These are phyloP conservation scores for Globomyces sp. DNA, from an alignment of 371 early-diverging fungal species.

Conservation along the genomic window DNA sequence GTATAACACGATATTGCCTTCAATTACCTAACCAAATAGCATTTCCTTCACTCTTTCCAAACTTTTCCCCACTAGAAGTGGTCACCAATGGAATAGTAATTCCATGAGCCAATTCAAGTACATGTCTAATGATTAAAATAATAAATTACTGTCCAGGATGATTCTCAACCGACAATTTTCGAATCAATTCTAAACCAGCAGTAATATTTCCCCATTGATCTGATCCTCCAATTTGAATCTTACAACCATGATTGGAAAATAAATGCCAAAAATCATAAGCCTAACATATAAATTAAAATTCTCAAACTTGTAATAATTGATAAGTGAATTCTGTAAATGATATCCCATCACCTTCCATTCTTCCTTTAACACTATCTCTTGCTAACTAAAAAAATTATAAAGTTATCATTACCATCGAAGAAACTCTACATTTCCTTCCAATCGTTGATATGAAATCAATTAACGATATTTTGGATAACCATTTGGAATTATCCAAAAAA, in stretches of 20 bases:
- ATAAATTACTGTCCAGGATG: neutral
- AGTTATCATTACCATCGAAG: constrained; percentile 57
- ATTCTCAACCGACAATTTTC: constrained; percentile 37
- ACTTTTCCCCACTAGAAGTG: constrained; percentile 86
- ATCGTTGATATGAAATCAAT: constrained; percentile 75
- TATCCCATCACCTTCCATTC: constrained; percentile 82
- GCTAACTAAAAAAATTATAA: constrained; percentile 44
- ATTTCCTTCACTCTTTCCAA: constrained; percentile 95
- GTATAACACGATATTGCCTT: no score
- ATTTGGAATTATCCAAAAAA: constrained; percentile 78
- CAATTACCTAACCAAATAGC: constrained; percentile 83
- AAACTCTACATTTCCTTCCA: constrained; percentile 78
- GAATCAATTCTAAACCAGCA: constrained; percentile 90
- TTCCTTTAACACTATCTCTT: constrained; percentile 60
- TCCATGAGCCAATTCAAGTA: constrained; percentile 63
- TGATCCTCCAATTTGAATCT: constrained; percentile 87
- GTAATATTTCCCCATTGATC: constrained; percentile 98
- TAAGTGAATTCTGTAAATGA: constrained; percentile 95
- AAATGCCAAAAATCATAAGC: constrained; percentile 92
- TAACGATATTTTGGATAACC: constrained; percentile 76
- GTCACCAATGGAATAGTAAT: constrained; percentile 87
- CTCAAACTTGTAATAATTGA: constrained; percentile 92
- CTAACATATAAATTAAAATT: constrained; percentile 78
- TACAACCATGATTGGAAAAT: constrained; percentile 62
- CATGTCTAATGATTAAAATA: neutral